These are phyloP conservation scores for Miscanthus sacchariflorus DNA, from an alignment of 202 grass and related monocot species.

Conservation along the genomic window DNA sequence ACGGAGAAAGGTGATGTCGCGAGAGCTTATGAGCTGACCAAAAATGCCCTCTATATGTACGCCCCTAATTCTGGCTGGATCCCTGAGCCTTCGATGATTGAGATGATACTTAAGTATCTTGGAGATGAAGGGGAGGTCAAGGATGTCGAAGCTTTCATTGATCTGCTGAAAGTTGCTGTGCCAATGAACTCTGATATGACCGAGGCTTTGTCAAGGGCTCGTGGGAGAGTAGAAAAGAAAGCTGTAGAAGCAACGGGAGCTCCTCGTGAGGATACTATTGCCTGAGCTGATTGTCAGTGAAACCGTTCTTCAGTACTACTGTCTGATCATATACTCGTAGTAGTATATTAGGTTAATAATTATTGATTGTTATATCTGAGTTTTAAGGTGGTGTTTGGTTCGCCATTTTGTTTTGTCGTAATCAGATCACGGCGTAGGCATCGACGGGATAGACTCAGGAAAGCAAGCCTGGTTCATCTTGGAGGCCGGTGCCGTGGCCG, in stretches of 20 bases:
- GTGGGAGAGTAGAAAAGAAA: slow-evolving; percentile 53
- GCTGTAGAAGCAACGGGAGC: slow-evolving; percentile 25
- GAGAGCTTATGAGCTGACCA: slow-evolving; percentile 66
- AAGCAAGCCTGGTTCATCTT: too few relatives aligned
- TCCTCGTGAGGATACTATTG: background rate
- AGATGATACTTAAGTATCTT: slow-evolving; percentile 70
- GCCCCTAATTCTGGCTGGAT: slow-evolving; percentile 59
- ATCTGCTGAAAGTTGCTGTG: slow-evolving; percentile 67
- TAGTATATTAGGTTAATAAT: too few relatives aligned
- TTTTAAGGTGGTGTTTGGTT: too few relatives aligned
- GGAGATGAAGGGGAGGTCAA: slow-evolving; percentile 52
- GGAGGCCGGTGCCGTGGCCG: too few relatives aligned
- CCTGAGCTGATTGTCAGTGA: background rate
- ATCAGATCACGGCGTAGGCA: too few relatives aligned
- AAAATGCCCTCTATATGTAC: slow-evolving; percentile 67
- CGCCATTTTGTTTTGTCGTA: too few relatives aligned
- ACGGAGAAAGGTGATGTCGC: slow-evolving; percentile 53
- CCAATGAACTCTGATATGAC: slow-evolving; percentile 68
- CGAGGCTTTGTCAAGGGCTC: slow-evolving; percentile 59
- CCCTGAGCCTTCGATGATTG: slow-evolving; percentile 53
- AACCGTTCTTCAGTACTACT: background rate
- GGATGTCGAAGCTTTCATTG: slow-evolving; percentile 71
- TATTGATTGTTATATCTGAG: too few relatives aligned
- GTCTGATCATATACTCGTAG: background rate
- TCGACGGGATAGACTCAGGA: too few relatives aligned